phyloP scores from a whole-genome alignment of 2,329 filamentous ascomycete genomes.

The Fusarium oligoseptatum region DNA sequence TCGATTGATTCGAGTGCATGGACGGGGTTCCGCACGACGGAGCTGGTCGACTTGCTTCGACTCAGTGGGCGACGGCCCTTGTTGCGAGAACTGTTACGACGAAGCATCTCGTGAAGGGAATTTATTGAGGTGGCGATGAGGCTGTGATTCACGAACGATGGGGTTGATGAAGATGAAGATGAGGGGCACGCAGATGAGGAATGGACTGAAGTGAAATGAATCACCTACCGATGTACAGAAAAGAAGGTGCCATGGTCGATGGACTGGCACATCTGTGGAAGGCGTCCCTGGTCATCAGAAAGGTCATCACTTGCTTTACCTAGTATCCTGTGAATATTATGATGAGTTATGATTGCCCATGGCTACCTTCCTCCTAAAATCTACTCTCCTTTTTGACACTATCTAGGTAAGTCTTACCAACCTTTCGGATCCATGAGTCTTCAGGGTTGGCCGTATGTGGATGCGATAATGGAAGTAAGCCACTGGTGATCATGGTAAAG shows the following conservation, averaged over 20 bases:
- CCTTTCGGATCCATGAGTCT: too few species aligned
- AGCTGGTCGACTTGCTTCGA: slow-evolving; percentile 68
- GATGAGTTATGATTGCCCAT: background rate
- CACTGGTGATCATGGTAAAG: too few species aligned
- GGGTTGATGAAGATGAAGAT: background rate
- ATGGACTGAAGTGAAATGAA: background rate
- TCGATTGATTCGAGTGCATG: slow-evolving; percentile 62
- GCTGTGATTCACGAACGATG: background rate
- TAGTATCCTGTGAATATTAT: background rate
- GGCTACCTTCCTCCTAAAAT: background rate
- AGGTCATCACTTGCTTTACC: background rate
- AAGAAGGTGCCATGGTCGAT: background rate
- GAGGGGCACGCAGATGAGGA: background rate
- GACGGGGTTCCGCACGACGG: slow-evolving; percentile 56
- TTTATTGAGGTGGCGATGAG: background rate
- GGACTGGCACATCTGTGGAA: background rate
- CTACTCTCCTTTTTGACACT: background rate
- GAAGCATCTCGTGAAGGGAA: slow-evolving; percentile 55
- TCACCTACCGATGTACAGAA: background rate
- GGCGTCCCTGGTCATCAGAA: background rate
- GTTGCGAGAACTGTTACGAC: slow-evolving; percentile 61
- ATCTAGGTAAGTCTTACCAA: too few species aligned
- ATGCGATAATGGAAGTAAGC: too few species aligned
- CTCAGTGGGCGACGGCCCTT: slow-evolving; percentile 58
- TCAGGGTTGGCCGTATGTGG: too few species aligned